Base-by-base conservation (phyloP, 441 rosid species). In the Manihot esculenta region DNA sequence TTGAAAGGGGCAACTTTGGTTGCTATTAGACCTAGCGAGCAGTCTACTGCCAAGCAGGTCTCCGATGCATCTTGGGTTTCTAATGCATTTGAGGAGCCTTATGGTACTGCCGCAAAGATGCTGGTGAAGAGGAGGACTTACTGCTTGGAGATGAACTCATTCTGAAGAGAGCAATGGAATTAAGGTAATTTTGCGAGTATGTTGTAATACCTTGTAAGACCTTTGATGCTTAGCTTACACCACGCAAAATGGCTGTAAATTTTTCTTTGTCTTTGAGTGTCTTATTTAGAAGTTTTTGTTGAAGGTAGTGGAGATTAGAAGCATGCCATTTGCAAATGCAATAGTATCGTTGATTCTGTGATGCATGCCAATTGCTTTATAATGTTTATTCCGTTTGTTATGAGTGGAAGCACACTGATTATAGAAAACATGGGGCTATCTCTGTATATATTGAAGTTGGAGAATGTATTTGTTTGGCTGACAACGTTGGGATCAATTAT, bases 81-180 rank as follows among this genome's bases (percentile, higher is more conserved):
- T 6, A 67, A 83, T 21, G 93, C 98, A 0, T 94, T 94, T 63
- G 90, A 90, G 60, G 99, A 88, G 73, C 97, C 97, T 12, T 92
- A 83, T 78, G 98, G 94, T 50, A 85, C 92, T 45, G 98, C 94
- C 0, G 96, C 94, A 0, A 86, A 82, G 87, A 87, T 92, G 94
- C 81, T 92, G 45, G 82, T 89, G 24, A 92, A 88, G 85, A 80
- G 96, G 70, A 86, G 89, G 83, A 94, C 93, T 63, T 92, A 92
- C 78, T 94, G 91, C 74, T 70, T 94, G 82, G 97, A 92, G 87
- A 94, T 94, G 99, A 94, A 94, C 88, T 92, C 99, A 3, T 94
- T 94, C 74, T 94, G 86, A 87, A 59, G 45, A 41, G 15, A 9
- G 10, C 60, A 50, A 11, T 57, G 66, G 68, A 69, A 57, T 74